Base-by-base conservation (phyloP, 352 stramenopile species). In the Pythium chondricola region DNA sequence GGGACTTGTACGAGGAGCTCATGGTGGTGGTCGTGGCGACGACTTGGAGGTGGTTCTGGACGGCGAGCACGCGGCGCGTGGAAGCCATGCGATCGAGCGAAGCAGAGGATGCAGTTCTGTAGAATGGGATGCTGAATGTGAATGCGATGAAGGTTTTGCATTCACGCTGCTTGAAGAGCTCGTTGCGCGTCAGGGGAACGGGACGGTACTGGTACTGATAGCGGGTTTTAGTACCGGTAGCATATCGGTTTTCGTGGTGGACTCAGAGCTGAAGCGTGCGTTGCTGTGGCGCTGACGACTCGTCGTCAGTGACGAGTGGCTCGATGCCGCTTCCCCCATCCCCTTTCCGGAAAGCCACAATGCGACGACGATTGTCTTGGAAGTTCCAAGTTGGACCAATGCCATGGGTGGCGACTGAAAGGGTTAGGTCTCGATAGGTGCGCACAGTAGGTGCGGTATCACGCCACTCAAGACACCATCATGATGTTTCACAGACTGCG, bases 1-100 rank as follows among this genome's bases (percentile, higher is more conserved):
- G 77, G 4, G 79, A 80, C 40, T 69, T 68, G 67, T 83, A 76
- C 33, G 47, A 47, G 29, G 45, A 55, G 18, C 42, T 13, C 30
- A 58, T 39, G 20, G 45, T 20, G 30, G 33, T 43, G 18, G 44
- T 22, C 35, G 24, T 21, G 7, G 43, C 10, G 9, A 3, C 11
- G 41, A 40, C 16, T 29, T 57, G 38, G 48, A 72, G 40, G 48
- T 73, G 64, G 44, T 48, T 57, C 38, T 73, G 64, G 17, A 73
- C 42, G 29, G 52, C 51, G 35, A 43, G 35, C 17, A 73, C 38
- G 43, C 64, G 64, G 52, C 60, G 56, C 21, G 52, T 41, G 3
- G 63, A 29, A 29, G 48, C 48, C 43, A 54, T 63, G 18, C n/a
- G 43, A 6, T 11, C 7, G 2, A 22, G 20, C 7, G 26, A 39